Conservation (phyloP, 257 asterid genomes). For the Solanum habrochaites region DNA sequence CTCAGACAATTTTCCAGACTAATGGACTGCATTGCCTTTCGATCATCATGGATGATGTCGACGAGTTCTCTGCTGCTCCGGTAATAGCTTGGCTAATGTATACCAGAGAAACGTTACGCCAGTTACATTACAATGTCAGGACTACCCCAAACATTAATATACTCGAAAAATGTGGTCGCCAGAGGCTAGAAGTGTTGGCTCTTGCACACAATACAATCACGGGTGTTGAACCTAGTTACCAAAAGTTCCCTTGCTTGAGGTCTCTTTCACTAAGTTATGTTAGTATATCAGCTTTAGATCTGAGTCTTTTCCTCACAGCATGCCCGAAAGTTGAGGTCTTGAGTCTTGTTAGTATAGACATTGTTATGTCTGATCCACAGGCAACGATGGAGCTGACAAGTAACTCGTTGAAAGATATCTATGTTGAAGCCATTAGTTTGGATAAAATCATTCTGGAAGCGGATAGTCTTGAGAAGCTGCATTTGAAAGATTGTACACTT, state of each 20-base stretch:
- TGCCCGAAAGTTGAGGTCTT: conserved; percentile 60
- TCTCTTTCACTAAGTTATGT: conserved; percentile 67
- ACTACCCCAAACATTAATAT: conserved; percentile 73
- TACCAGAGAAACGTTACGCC: conserved; percentile 66
- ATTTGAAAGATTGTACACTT: conserved; percentile 77
- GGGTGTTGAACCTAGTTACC: conserved; percentile 79
- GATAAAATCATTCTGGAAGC: conserved; percentile 81
- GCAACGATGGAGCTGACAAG: conserved; percentile 69
- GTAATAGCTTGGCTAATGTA: conserved; percentile 92
- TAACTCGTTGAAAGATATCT: conserved; percentile 58
- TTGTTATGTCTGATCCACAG: conserved; percentile 79
- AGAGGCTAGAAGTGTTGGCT: conserved; percentile 66
- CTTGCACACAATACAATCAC: conserved; percentile 72
- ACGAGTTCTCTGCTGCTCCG: conserved; percentile 73
- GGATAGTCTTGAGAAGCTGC: conserved; percentile 72
- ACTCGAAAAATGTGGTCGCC: conserved; percentile 81
- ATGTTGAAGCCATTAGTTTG: conserved; percentile 82
- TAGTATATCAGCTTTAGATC: conserved; percentile 69
- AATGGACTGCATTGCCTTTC: conserved; percentile 56
- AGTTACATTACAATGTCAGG: conserved; percentile 63
- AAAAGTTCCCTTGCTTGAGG: conserved; percentile 56
- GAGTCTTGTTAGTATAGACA: conserved; percentile 57
- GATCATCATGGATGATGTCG: conserved; percentile 74
- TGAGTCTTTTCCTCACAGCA: conserved; percentile 60
- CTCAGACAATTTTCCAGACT: conserved; percentile 74